Base-by-base conservation (phyloP, 345 rosid species). In the Lumnitzera littorea region DNA sequence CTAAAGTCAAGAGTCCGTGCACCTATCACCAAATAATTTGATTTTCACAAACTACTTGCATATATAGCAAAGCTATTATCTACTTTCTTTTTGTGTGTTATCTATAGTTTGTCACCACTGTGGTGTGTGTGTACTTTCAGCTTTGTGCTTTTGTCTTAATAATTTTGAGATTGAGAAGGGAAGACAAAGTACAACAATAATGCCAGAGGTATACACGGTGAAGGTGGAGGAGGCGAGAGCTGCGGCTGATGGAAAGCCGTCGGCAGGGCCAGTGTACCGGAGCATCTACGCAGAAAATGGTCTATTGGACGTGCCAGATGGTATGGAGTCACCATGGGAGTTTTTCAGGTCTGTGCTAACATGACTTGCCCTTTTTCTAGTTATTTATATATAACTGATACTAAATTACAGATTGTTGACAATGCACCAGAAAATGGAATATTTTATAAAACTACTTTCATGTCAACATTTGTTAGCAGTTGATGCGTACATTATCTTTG, bases 281-380 rank as follows among this genome's bases (percentile, higher is more conserved):
- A 78, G 86, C 82, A 78, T 70, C 51, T 86, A 86, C 62, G 88
- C 97, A 25, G 76, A 82, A 71, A 89, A 90, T 64, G 95, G 92
- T n/a, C 86, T 88, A 24, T 48, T 90, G 48, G 73, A 79, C 62
- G 58, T 79, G 62, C 88, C 96, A 41, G 60, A 65, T 0, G 76
- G 79, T 4, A 55, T 84, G 63, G 69, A 84, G 16, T 88, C 96
- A 70, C 99, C 99, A 7, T 94, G 99, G 99, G 84, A 94, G 65
- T 80, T 90, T 73, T 75, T 94, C 53, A 79, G 91, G 99, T 85
- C 58, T 43, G 2, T 61, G 41, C 36, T 14, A n/a, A 24, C 20
- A 27, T 46, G 36, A 15, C 17, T 47, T 43, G 43, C 61, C 7
- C 11, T 17, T 1, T 43, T 3, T 15, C 53, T n/a, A 48, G 51